Evolutionary conservation across 306 rosid species (phyloP).

Genomic region (Pyrus communis): DNA sequence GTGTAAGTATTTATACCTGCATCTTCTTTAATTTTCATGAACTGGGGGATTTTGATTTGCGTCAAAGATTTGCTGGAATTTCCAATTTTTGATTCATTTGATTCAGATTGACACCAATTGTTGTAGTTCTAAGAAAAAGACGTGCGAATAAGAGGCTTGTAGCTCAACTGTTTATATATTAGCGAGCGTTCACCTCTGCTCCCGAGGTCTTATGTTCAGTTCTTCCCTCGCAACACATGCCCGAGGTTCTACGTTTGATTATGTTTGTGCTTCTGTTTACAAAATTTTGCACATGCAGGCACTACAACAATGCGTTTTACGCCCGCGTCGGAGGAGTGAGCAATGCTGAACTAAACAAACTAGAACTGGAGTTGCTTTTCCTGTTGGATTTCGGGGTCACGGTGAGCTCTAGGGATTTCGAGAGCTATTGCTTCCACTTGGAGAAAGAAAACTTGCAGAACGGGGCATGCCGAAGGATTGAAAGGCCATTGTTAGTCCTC

Average conservation of each 20-base stretch:
- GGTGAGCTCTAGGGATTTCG: conserved; percentile 63
- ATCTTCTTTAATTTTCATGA: not conserved
- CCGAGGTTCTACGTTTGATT: not conserved
- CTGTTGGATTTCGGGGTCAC: conserved; percentile 69
- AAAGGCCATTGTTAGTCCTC: conserved; percentile 30
- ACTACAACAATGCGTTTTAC: conserved; percentile 69
- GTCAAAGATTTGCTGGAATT: not conserved
- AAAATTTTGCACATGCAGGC: conserved; percentile 31
- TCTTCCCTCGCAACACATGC: no score
- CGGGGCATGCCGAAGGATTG: conserved; percentile 43
- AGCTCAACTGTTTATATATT: no score
- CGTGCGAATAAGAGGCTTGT: no score
- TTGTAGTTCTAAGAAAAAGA: no score
- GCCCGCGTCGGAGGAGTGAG: conserved; percentile 84
- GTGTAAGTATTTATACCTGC: conserved; percentile 45
- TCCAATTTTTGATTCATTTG: not conserved
- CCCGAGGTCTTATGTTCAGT: no score
- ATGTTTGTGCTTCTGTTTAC: not conserved
- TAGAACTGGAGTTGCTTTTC: conserved; percentile 78
- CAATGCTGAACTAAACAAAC: conserved; percentile 69
- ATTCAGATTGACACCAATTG: not conserved
- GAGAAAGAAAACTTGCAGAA: conserved; percentile 59
- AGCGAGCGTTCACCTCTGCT: no score
- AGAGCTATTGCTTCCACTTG: conserved; percentile 68
- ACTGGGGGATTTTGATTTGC: not conserved